phyloP scores from a whole-genome alignment of 495 filamentous ascomycete species.

The Penicillium tannophilum region DNA sequence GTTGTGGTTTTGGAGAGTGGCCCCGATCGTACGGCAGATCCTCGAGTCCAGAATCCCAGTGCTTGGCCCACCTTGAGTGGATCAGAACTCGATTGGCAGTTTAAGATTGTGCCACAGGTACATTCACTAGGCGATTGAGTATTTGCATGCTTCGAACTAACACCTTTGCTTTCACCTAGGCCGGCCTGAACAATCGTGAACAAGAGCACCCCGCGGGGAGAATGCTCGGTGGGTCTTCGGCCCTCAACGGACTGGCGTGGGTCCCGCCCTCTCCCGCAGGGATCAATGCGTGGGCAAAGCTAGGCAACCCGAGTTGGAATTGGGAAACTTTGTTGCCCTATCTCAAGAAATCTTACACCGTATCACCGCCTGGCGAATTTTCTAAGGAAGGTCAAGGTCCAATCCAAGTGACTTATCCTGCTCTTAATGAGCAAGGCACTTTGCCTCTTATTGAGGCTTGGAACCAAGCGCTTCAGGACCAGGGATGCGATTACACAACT shows the following conservation, averaged over 20 bases:
- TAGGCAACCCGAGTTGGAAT: slow-evolving; percentile 58
- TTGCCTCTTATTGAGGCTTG: slow-evolving; percentile 26
- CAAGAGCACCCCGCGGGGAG: slow-evolving; percentile 31
- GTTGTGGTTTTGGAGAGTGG: slow-evolving; percentile 60
- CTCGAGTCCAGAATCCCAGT: slow-evolving; percentile 43
- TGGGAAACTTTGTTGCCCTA: slow-evolving; percentile 53
- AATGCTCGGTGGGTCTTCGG: slow-evolving; percentile 37
- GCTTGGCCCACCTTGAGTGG: slow-evolving; percentile 41
- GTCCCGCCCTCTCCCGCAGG: slow-evolving; percentile 38
- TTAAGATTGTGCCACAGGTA: slow-evolving; percentile 52
- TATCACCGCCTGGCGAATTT: slow-evolving; percentile 1
- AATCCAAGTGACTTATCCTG: slow-evolving; percentile 29
- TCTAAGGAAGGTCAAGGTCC: slow-evolving; percentile 12
- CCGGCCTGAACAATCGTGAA: slow-evolving; percentile 25
- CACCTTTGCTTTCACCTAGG: slow-evolving; percentile 10
- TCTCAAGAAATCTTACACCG: slow-evolving; percentile 21
- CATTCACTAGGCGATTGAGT: background rate
- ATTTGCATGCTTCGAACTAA: background rate
- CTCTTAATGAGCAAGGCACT: slow-evolving; percentile 1
- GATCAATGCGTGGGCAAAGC: slow-evolving; percentile 55
- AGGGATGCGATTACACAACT: slow-evolving; percentile 15
- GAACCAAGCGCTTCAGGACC: slow-evolving; percentile 22
- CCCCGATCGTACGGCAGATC: slow-evolving; percentile 43
- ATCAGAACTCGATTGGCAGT: slow-evolving; percentile 57
- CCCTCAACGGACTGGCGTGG: slow-evolving; percentile 32